Base-by-base conservation (phyloP, 768 basidiomycete species). In the Cystobasidium tubakii region DNA sequence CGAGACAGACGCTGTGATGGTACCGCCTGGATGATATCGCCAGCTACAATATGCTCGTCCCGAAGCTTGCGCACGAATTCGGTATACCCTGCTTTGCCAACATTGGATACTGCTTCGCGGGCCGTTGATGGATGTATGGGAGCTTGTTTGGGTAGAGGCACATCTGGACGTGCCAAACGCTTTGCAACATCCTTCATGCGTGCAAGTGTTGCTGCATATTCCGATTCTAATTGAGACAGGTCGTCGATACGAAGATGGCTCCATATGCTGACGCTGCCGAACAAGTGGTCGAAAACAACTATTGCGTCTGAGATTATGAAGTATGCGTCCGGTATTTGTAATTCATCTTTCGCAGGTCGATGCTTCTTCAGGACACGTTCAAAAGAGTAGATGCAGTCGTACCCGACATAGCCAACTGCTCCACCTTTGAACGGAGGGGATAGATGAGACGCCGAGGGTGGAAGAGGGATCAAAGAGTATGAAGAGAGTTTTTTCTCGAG, bases 21-120 rank as follows among this genome's bases (percentile, higher is more conserved):
- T 7, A 99, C 96, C 1, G 96, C 96, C 82, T 99, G 96, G 77
- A 99, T 98, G 79, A 99, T 97, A 82, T 99, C 94, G 33, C 96
- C 96, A 21, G 89, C 90, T 72, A 98, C 85, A 70, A 99, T 96
- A 80, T 92, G 93, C 79, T 95, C 85, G 69, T 71, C 69, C 84
- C 97, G 98, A 71, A 99, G 84, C 70, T 85, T 87, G 55, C 93
- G 92, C 17, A 99, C 96, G 79, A 94, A 95, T 2, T 81, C 82
- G 80, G 97, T 88, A 81, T 98, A 99, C 0, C 96, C 96, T 55
- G 84, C 86, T 81, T 92, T 90, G 21, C 96, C 96, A 21, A 98
- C 90, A 79, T 98, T 98, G 12, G 92, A 95, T 9, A 88, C 85
- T 19, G 87, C 85, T 77, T 89, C 85, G 13, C 84, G 83, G 21